These are phyloP conservation scores for Beauveria varroae DNA, from an alignment of 2,329 filamentous ascomycete species.

Conservation along the genomic window DNA sequence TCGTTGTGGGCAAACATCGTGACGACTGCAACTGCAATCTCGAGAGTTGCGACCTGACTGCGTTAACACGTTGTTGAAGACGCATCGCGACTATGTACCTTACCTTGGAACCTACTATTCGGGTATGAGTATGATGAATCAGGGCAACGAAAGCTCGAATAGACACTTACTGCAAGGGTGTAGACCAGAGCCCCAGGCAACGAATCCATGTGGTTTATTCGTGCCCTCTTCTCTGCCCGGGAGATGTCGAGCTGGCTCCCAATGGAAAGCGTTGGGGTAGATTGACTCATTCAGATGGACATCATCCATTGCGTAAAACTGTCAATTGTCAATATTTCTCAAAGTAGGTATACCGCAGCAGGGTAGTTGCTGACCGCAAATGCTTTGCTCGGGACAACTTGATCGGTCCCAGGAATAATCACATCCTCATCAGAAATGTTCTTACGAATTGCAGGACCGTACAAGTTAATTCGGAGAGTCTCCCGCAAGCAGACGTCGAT, in stretches of 20 bases:
- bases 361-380: conserved; percentile 28
- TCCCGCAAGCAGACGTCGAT: conserved; percentile 46
- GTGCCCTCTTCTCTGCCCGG: conserved; percentile 39
- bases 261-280: conserved; percentile 40
- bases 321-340: not conserved
- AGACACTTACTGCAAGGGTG: conserved; percentile 27
- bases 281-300: conserved; percentile 39
- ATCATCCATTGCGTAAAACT: conserved; percentile 37
- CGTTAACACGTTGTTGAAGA: conserved; percentile 1
- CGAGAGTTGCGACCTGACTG: conserved; percentile 42
- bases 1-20: conserved; percentile 43
- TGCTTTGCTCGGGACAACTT: conserved; percentile 41
- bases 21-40: conserved; percentile 41
- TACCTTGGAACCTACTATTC: not conserved
- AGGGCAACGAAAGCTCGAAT: not conserved
- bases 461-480: conserved; percentile 41
- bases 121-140: not conserved
- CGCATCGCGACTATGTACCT: not conserved
- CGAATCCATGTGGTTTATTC: conserved; percentile 20
- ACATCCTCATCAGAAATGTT: conserved; percentile 40
- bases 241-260: conserved; percentile 43
- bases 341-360: too few species aligned
- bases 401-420: conserved; percentile 33
- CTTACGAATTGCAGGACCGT: conserved; percentile 42
- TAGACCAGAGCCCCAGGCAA: conserved; percentile 29